Evolutionary conservation across 139 green algal genomes (phyloP).

Genomic region (Ettlia oleoabundans): DNA sequence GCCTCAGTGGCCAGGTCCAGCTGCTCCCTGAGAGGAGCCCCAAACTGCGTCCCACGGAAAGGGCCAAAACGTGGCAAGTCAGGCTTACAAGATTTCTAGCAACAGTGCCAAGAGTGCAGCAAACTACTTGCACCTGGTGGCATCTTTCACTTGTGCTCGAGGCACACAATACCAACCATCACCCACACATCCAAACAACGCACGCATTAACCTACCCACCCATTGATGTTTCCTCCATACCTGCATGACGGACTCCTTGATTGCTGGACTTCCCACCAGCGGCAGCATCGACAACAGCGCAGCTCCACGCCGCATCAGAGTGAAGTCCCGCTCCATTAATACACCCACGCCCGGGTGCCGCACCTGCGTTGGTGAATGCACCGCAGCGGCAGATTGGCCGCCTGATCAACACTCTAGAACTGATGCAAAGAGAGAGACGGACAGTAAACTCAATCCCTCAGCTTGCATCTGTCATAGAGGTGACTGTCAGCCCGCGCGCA

Average conservation of each 20-base stretch:
- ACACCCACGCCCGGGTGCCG: slow-evolving; percentile 83
- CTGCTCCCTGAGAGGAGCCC: slow-evolving; percentile 89
- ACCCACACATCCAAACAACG: no score
- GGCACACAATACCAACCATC: no score
- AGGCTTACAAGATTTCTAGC: no score
- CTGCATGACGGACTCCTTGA: slow-evolving; percentile 54
- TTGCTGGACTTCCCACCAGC: slow-evolving; percentile 49
- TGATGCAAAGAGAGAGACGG: no score
- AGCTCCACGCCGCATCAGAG: slow-evolving; percentile 77
- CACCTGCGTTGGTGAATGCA: slow-evolving; percentile 61
- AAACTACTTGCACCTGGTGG: no score
- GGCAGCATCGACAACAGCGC: slow-evolving; percentile 55
- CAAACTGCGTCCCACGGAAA: slow-evolving; percentile 79
- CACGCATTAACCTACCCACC: neutral
- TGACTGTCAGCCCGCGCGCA: no score
- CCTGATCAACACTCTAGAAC: no score
- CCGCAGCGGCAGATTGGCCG: neutral
- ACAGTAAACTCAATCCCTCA: neutral
- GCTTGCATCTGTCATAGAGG: no score
- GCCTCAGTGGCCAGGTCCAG: slow-evolving; percentile 88
- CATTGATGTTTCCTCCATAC: slow-evolving; percentile 42
- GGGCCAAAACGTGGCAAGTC: no score
- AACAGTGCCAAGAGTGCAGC: no score
- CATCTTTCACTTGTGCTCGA: no score
- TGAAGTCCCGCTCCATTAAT: slow-evolving; percentile 90